phyloP scores from a whole-genome alignment of 1,139 yeast genomes.

The Yamadazyma dendronema region DNA sequence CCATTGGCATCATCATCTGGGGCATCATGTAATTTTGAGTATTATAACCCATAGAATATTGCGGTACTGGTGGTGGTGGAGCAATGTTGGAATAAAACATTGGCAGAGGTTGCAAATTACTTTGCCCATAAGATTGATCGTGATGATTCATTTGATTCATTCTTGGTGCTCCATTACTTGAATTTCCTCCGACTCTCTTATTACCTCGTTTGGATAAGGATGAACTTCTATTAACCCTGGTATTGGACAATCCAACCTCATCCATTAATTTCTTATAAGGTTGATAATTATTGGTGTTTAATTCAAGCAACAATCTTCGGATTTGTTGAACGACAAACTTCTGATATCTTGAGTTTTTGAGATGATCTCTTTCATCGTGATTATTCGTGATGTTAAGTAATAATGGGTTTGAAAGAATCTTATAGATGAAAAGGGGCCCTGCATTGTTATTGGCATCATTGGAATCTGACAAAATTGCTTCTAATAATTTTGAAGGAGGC shows the following conservation, averaged over 20 bases:
- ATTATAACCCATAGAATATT: constrained; percentile 1
- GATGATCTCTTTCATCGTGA: constrained; percentile 15
- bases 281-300: constrained; percentile 57
- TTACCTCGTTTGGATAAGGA: constrained; percentile 20
- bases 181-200: neutral
- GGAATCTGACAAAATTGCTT: constrained; percentile 53
- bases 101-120: neutral
- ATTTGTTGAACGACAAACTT: constrained; percentile 59
- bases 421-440: constrained; percentile 85
- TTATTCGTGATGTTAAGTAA: constrained; percentile 38
- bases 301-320: constrained; percentile 56
- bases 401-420: constrained; percentile 66
- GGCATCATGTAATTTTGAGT: constrained; percentile 5
- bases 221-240: constrained; percentile 31
- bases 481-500: constrained; percentile 31
- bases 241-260: constrained; percentile 73
- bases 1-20: constrained; percentile 5
- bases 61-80: constrained; percentile 3
- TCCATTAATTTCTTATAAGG: constrained; percentile 87
- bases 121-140: neutral
- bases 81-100: neutral
- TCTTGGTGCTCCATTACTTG: neutral
- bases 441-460: constrained; percentile 52
- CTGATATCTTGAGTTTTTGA: constrained; percentile 44
- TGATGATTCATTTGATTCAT: neutral